Evolutionary conservation across 805 yeast genomes (phyloP), one percentile per base, ranked within the genome.

Genomic region (Hanseniaspora thailandica): DNA sequence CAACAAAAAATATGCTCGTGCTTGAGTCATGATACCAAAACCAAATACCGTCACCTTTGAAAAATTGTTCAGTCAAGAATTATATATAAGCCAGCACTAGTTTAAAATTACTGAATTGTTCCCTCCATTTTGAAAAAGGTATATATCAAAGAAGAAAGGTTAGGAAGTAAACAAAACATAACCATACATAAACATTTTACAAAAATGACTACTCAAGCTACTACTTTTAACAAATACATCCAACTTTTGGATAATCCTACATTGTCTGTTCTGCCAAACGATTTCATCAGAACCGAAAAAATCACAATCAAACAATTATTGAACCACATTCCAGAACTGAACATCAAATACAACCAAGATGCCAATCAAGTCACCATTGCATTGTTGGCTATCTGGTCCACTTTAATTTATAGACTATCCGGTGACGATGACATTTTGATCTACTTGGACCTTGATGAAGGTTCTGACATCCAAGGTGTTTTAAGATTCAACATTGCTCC

Each of bases 401-500:
- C 83, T 0, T 73, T 90, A 55, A 74, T 86, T 36, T 82, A 77
- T 67, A 75, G 97, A 63, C 71, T 86, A 45, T 84, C 96, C 2
- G 97, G 97, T 23, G 97, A 90, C 65, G 97, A 90, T 59, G 97
- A 90, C 61, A 81, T 93, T 48, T 81, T 84, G n/a, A 70, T 90
- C 56, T 88, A 82, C 59, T 15, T 50, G 20, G 46, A 50, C 31
- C 38, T 50, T 22, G 35, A 43, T 19, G 53, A 40, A 8, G 36
- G 39, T 5, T 66, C 75, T 25, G 59, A 68, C 2, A 66, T 66
- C 5, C 63, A 69, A 39, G 68, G 70, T 58, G 80, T 86, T 17
- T 64, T 86, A 26, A 75, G 96, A 61, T 70, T 84, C 44, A 71
- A 70, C 33, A 70, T 87, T 39, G 75, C 77, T 49, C 78, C 85